Percentiles rank a stretch among this genome's conserved stretches.
These are phyloP conservation scores for Trypanosoma mega DNA, from an alignment of 208 protist species.

Conservation along the genomic window DNA sequence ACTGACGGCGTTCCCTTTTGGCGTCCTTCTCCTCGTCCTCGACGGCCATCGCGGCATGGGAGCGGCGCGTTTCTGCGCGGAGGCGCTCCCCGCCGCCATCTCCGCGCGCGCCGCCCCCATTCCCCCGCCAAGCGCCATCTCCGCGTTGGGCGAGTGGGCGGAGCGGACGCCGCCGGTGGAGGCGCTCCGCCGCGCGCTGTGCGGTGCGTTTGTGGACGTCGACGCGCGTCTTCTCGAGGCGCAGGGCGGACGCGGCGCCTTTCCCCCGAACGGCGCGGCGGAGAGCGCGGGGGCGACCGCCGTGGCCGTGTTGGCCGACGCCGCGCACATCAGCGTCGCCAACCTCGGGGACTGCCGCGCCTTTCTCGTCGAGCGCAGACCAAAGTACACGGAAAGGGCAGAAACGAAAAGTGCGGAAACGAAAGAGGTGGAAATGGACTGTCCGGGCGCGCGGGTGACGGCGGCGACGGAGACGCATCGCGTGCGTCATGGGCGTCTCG, in stretches of 20 bases:
- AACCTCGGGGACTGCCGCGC: slow-evolving; percentile 28
- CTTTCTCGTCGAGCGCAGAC: slow-evolving; percentile 26
- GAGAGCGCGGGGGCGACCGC: slow-evolving; percentile 23
- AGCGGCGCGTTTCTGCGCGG: slow-evolving; percentile 18
- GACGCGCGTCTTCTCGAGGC: not conserved
- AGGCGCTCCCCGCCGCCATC: slow-evolving; percentile 8
- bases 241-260: not conserved
- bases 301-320: slow-evolving; percentile 15
- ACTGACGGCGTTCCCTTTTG: not conserved
- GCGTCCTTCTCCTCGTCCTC: slow-evolving; percentile 17
- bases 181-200: not conserved
- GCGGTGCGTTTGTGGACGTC: not conserved
- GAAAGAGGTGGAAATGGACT: not conserved
- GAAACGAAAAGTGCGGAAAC: not conserved
- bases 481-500: slow-evolving; percentile 39
- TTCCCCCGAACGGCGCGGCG: not conserved
- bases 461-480: slow-evolving; percentile 47
- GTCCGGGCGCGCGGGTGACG: not conserved
- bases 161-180: not conserved
- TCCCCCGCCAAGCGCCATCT: too few species aligned
- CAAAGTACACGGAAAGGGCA: not conserved
- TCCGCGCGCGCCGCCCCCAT: too few species aligned
- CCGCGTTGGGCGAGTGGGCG: not conserved
- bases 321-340: slow-evolving; percentile 19
- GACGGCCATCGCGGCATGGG: slow-evolving; percentile 35